A percentile compares a stretch with the other conserved stretches of the same genome.
These are phyloP conservation scores for Pseudogymnoascus verrucosus DNA, from an alignment of 2,329 filamentous ascomycete genomes.

Conservation along the genomic window DNA sequence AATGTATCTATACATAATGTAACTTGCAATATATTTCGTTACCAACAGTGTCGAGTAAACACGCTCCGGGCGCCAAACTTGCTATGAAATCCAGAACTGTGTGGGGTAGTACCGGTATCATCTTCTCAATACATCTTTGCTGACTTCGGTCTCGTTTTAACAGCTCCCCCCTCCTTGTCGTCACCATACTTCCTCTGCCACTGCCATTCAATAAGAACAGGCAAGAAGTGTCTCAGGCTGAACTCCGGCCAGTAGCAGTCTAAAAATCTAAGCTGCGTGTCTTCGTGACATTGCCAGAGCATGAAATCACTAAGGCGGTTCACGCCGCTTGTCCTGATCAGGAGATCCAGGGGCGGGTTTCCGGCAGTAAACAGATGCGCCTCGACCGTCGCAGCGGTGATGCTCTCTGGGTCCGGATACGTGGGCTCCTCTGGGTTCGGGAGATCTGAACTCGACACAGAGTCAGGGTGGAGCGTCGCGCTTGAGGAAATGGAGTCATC, in stretches of 20 bases:
- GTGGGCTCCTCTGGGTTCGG: slow-evolving; percentile 29
- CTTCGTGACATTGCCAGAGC: slow-evolving; percentile 95
- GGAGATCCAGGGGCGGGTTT: slow-evolving; percentile 80
- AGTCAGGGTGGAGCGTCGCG: slow-evolving; percentile 38
- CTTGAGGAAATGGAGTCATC: slow-evolving; percentile 51
- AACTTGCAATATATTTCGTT: not conserved
- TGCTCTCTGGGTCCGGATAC: slow-evolving; percentile 74
- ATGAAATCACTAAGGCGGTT: slow-evolving; percentile 93
- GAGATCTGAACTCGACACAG: slow-evolving; percentile 18
- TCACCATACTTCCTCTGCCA: slow-evolving; percentile 41
- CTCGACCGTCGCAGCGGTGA: slow-evolving; percentile 73
- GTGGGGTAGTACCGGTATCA: not conserved
- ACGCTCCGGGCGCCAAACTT: slow-evolving; percentile 2
- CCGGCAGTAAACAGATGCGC: slow-evolving; percentile 82
- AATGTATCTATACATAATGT: not conserved
- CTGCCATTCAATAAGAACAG: slow-evolving; percentile 87
- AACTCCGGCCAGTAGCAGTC: slow-evolving; percentile 95
- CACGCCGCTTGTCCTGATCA: slow-evolving; percentile 88
- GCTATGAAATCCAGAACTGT: slow-evolving; percentile 4
- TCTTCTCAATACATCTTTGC: slow-evolving; percentile 3
- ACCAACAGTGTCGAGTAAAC: slow-evolving; percentile 2
- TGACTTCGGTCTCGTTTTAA: slow-evolving; percentile 7
- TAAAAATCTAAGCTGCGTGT: slow-evolving; percentile 87
- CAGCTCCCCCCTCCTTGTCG: slow-evolving; percentile 17
- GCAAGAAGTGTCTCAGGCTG: slow-evolving; percentile 85